Percentiles rank a stretch among this genome's conserved stretches.
Evolutionary conservation across 1,139 yeast species (phyloP).

Genomic region (Scheffersomyces titani): DNA sequence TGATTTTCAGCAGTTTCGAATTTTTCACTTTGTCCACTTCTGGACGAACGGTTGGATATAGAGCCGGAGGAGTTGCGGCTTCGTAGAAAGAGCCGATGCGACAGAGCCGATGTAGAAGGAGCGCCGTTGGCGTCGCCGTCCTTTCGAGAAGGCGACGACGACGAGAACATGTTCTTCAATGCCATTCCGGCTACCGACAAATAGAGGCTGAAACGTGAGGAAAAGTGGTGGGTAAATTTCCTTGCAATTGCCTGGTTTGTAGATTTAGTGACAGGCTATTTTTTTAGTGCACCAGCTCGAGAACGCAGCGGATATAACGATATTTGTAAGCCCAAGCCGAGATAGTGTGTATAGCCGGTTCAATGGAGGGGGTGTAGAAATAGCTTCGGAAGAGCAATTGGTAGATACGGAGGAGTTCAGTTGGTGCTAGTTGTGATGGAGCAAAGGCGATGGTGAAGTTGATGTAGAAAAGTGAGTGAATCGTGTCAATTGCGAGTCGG

Average conservation of each 20-base stretch:
- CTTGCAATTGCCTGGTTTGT: background rate
- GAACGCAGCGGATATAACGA: background rate
- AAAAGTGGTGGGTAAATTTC: background rate
- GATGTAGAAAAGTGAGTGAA: background rate
- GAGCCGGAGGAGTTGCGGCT: slow-evolving; percentile 7
- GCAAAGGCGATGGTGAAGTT: background rate
- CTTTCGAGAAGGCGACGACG: slow-evolving; percentile 8
- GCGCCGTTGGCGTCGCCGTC: slow-evolving; percentile 4
- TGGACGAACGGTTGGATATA: slow-evolving; percentile 1
- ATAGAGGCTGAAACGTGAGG: background rate
- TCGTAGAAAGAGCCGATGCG: slow-evolving; percentile 9
- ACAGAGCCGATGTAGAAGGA: background rate
- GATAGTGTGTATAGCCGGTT: background rate
- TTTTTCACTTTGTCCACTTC: background rate
- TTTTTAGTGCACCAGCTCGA: background rate
- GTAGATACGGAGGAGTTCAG: background rate
- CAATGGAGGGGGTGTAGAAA: background rate
- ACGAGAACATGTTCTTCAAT: slow-evolving; percentile 5
- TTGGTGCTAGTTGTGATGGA: background rate
- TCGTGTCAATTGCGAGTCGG: background rate
- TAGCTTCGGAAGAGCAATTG: background rate
- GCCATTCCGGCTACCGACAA: background rate
- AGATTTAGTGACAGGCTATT: background rate
- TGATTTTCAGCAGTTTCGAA: background rate
- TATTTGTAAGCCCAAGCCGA: background rate